Evolutionary conservation across 352 stramenopile genomes (phyloP).

Genomic region (Pythium oligandrum): DNA sequence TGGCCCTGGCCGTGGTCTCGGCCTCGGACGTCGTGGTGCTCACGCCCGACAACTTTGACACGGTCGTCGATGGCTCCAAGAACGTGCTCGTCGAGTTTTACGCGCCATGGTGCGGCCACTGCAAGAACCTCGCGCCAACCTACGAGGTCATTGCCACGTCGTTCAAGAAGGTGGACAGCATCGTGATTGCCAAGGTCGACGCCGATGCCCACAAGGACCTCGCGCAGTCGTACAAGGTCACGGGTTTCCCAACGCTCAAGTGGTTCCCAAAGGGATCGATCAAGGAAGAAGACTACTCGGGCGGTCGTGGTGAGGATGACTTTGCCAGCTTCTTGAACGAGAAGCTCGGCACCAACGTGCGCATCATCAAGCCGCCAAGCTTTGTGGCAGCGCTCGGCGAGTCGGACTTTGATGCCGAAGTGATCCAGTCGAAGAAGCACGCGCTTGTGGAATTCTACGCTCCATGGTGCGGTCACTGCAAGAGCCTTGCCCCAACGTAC

Average conservation of each 20-base stretch:
- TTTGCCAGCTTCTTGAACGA: constrained; percentile 75
- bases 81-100: constrained; percentile 72
- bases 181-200: constrained; percentile 90
- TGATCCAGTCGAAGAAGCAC: constrained; percentile 83
- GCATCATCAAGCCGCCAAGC: constrained; percentile 62
- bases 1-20: constrained; percentile 41
- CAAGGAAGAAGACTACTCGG: constrained; percentile 81
- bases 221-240: constrained; percentile 79
- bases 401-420: constrained; percentile 70
- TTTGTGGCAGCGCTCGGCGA: constrained; percentile 57
- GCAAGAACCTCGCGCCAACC: constrained; percentile 64
- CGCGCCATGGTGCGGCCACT: constrained; percentile 47
- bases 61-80: constrained; percentile 78
- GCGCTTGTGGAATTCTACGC: constrained; percentile 93
- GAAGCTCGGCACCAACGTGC: constrained; percentile 68
- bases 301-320: constrained; percentile 80
- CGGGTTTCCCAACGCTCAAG: constrained; percentile 93
- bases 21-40: constrained; percentile 76
- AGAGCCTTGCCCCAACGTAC: constrained; percentile 86
- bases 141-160: constrained; percentile 85
- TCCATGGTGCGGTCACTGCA: constrained; percentile 94
- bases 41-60: constrained; percentile 79
- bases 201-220: constrained; percentile 83
- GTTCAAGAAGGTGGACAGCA: constrained; percentile 80
- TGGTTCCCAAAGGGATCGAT: constrained; percentile 82